Conservation (phyloP, 2,329 filamentous ascomycete species). For the Lachnellula arida region DNA sequence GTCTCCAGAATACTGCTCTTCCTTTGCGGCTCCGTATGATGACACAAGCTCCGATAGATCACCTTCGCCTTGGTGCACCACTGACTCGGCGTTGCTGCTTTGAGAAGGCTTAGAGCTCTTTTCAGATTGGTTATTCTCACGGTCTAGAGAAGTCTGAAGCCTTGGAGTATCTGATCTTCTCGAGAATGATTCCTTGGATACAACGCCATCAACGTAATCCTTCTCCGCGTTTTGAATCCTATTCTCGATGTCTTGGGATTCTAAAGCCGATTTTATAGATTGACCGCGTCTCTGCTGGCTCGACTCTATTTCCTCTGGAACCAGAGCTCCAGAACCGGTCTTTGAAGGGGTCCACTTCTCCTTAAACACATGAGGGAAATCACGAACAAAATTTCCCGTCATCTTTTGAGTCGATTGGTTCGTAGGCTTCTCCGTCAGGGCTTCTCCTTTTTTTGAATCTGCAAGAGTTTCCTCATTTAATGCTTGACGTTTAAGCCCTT, state of each 20-base stretch:
- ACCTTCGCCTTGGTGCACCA: conserved; percentile 12
- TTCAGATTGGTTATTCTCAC: conserved; percentile 1
- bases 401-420: conserved; percentile 21
- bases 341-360: conserved; percentile 36
- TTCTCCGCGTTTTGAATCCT: conserved; percentile 24
- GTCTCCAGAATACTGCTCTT: neutral
- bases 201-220: conserved; percentile 22
- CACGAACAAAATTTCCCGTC: conserved; percentile 45
- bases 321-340: conserved; percentile 12
- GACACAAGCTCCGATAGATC: conserved; percentile 11
- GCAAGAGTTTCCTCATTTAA: too few relatives aligned
- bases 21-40: conserved; percentile 5
- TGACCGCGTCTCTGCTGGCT: neutral
- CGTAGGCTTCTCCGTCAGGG: neutral
- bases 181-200: conserved; percentile 16
- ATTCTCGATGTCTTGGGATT: conserved; percentile 10
- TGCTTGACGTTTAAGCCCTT: too few relatives aligned
- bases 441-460: neutral
- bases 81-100: neutral
- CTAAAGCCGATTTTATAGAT: conserved; percentile 7
- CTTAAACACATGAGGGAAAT: conserved; percentile 50
- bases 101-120: neutral
- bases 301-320: conserved; percentile 9
- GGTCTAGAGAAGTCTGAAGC: conserved; percentile 31
- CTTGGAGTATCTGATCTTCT: conserved; percentile 19